These are phyloP conservation scores for Fraxinus cuspidata DNA, from an alignment of 257 asterid genomes.

Conservation along the genomic window DNA sequence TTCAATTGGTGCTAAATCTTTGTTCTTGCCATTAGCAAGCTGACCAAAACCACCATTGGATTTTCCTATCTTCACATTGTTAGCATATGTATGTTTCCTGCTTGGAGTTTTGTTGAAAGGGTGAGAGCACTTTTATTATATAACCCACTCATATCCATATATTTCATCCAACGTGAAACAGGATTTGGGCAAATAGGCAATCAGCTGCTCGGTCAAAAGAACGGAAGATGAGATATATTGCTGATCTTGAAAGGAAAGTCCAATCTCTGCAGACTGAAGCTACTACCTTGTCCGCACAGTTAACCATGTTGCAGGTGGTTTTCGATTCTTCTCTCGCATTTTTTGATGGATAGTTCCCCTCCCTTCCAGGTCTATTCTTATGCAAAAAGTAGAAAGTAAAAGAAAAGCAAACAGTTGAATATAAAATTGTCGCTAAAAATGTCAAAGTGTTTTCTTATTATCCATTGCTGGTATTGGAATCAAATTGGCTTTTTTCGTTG, in stretches of 20 bases:
- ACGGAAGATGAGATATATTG: conserved; percentile 95
- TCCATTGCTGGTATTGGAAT: neutral
- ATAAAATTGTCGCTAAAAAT: neutral
- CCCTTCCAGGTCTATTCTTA: neutral
- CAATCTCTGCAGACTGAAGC: conserved; percentile 96
- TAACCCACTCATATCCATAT: conserved; percentile 11
- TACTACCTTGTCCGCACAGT: conserved; percentile 90
- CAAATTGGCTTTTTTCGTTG: neutral
- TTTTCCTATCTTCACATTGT: neutral
- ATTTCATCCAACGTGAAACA: conserved; percentile 29
- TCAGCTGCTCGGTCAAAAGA: conserved; percentile 99
- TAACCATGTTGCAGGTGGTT: conserved; percentile 82
- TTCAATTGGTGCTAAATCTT: neutral
- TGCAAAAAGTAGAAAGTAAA: neutral
- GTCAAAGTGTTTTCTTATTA: neutral
- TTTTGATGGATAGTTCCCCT: conserved; percentile 14
- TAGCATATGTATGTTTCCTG: conserved; percentile 1
- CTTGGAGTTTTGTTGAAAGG: conserved; percentile 8
- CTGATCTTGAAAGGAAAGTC: conserved; percentile 97
- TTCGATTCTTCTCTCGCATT: conserved; percentile 1
- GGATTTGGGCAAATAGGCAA: conserved; percentile 99
- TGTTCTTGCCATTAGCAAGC: neutral
- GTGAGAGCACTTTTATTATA: conserved; percentile 6
- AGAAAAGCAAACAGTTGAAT: neutral
- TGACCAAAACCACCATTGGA: neutral